Conservation (phyloP, 495 filamentous ascomycete species). For the Eremomyces bilateralis region DNA sequence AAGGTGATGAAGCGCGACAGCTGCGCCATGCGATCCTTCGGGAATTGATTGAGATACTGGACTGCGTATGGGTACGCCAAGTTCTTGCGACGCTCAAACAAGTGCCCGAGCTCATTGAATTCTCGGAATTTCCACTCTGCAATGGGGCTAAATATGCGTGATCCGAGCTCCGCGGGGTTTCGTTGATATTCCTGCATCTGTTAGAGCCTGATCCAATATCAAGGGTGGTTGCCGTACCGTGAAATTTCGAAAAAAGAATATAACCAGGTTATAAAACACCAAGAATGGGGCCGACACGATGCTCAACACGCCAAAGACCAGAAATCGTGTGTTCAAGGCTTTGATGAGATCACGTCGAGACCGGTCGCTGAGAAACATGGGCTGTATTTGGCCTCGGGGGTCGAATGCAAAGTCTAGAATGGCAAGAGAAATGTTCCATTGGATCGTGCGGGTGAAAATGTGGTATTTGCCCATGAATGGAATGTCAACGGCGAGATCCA, state of each 20-base stretch:
- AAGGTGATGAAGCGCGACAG: conserved; percentile 67
- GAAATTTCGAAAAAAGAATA: conserved; percentile 85
- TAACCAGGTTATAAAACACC: conserved; percentile 56
- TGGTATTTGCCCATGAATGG: conserved; percentile 63
- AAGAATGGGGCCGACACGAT: conserved; percentile 68
- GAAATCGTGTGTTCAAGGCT: conserved; percentile 50
- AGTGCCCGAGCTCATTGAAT: conserved; percentile 87
- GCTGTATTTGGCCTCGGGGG: conserved; percentile 59
- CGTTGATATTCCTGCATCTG: conserved; percentile 80
- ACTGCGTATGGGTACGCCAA: conserved; percentile 91
- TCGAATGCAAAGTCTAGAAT: conserved; percentile 91
- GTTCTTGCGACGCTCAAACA: conserved; percentile 71
- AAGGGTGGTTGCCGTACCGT: conserved; percentile 30
- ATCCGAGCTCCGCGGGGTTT: conserved; percentile 63
- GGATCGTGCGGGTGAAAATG: conserved; percentile 57
- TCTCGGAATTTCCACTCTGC: conserved; percentile 97
- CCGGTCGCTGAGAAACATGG: conserved; percentile 60
- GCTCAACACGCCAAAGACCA: conserved; percentile 67
- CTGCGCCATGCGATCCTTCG: conserved; percentile 79
- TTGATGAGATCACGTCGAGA: conserved; percentile 60
- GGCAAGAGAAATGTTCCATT: conserved; percentile 75
- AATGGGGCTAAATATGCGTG: conserved; percentile 74
- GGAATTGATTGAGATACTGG: conserved; percentile 87
- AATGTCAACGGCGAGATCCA: conserved; percentile 67
- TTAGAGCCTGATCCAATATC: not conserved